Evolutionary conservation across 192 early-diverging fungal genomes (phyloP).

Genomic region (Coemansia sp.): DNA sequence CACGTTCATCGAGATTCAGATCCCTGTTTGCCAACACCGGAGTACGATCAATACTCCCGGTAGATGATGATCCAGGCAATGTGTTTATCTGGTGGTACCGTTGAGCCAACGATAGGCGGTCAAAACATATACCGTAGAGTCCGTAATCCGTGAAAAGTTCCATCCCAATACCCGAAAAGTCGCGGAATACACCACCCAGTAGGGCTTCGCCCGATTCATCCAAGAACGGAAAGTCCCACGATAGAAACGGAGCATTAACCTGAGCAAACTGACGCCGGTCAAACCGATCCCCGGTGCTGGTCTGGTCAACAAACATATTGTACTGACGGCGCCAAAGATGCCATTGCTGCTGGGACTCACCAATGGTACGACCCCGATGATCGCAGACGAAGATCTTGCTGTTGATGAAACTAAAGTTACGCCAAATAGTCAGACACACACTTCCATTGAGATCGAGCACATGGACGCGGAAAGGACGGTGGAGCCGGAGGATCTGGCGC

Average conservation of each 20-base stretch:
- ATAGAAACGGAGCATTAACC: conserved; percentile 69
- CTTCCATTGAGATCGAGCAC: conserved; percentile 73
- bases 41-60: too few species aligned
- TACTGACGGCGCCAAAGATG: conserved; percentile 78
- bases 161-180: conserved; percentile 78
- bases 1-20: conserved; percentile 75
- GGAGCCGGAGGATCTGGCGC: conserved; percentile 71
- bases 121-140: conserved; percentile 77
- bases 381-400: conserved; percentile 68
- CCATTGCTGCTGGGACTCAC: conserved; percentile 86
- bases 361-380: conserved; percentile 63
- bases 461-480: conserved; percentile 73
- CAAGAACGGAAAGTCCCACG: conserved; percentile 77
- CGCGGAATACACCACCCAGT: conserved; percentile 68
- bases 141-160: conserved; percentile 86
- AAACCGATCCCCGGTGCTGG: neutral
- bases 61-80: too few species aligned
- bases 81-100: neutral
- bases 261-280: conserved; percentile 61
- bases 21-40: conserved; percentile 43
- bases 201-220: conserved; percentile 44
- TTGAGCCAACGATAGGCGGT: conserved; percentile 40
- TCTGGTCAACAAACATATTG: conserved; percentile 67
- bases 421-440: conserved; percentile 64
- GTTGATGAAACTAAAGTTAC: conserved; percentile 75